Evolutionary conservation across 805 yeast species (phyloP), one percentile per base, ranked within the genome.

Genomic region (Blastobotrys chiropterorum): DNA sequence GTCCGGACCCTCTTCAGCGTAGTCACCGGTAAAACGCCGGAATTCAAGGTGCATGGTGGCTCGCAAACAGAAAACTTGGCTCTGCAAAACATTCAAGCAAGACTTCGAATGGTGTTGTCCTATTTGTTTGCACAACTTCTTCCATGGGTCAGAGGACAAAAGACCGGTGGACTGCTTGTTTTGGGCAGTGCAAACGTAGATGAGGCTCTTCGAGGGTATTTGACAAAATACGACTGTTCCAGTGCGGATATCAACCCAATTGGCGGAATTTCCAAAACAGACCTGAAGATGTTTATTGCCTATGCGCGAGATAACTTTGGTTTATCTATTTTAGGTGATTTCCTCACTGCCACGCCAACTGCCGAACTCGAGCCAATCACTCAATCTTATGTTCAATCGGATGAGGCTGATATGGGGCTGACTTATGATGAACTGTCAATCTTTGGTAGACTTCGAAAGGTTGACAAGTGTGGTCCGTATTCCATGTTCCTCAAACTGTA

Each of bases 311-410:
- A 62, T 4, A 73, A 78, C 50, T 92, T 85, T 65, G 77, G 86
- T 0, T 65, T 92, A 63, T 96, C 97, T 2, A 77, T 94, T 19
- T 72, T 94, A 57, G 70, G 77, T 44, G 85, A 82, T 6, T 94
- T 95, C 66, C 73, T 94, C 46, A 81, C 79, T 59, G 99, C 99
- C 0, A 85, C 94, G 0, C 99, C 99, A 30, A 92, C 99, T 0
- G 99, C 99, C 0, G 99, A 94, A 67, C 77, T 94, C 48, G 99
- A 94, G 64, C 99, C 99, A 38, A 92, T 89, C 50, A 94, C 99
- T 0, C 83, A 85, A 57, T 77, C 81, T 52, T 92, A 94, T 61
- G 95, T 92, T 14, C 99, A 94, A 68, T 86, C 95, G 31, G 99
- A 94, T 67, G 99, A 94, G 68, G 82, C 80, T 13, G 99, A 94